Percentiles rank a stretch among this genome's conserved stretches.
Conservation (phyloP, 306 rosid genomes). For the Cyamopsis tetragonoloba region DNA sequence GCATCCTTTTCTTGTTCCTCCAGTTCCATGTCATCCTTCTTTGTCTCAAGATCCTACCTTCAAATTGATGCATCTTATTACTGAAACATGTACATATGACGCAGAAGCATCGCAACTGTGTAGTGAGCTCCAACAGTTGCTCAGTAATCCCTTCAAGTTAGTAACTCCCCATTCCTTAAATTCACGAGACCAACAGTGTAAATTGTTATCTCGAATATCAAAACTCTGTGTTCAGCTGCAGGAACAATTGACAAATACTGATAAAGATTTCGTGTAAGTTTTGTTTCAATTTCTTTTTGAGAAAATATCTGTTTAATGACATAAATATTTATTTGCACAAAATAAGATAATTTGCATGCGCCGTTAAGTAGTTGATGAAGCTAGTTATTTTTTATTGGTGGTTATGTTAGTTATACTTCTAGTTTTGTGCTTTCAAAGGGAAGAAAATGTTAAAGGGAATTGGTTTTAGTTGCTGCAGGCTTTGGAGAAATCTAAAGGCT, state of each 20-base stretch:
- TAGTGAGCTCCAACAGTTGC: conserved; percentile 54
- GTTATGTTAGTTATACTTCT: too few species aligned
- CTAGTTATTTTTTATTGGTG: conserved; percentile 2
- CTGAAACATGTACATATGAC: conserved; percentile 46
- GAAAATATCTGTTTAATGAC: too few species aligned
- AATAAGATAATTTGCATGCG: too few species aligned
- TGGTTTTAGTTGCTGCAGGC: too few species aligned
- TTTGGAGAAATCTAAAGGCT: too few species aligned
- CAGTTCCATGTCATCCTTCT: conserved; percentile 38
- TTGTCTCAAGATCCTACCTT: conserved; percentile 41
- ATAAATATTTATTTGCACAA: too few species aligned
- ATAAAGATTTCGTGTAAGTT: not conserved
- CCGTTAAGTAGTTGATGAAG: not conserved
- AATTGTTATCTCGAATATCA: conserved; percentile 51
- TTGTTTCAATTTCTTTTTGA: not conserved
- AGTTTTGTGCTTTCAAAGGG: too few species aligned
- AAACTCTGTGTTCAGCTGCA: conserved; percentile 47
- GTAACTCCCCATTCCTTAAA: conserved; percentile 33
- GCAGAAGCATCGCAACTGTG: conserved; percentile 53
- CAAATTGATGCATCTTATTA: conserved; percentile 54
- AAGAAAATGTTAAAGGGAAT: too few species aligned
- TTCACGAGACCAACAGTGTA: conserved; percentile 46
- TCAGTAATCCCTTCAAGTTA: conserved; percentile 40
- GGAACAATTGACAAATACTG: conserved; percentile 35
- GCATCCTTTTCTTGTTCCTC: conserved; percentile 90